These are phyloP conservation scores for Cyclotella kingstonii DNA, from an alignment of 108 stramenopile genomes.

Conservation along the genomic window DNA sequence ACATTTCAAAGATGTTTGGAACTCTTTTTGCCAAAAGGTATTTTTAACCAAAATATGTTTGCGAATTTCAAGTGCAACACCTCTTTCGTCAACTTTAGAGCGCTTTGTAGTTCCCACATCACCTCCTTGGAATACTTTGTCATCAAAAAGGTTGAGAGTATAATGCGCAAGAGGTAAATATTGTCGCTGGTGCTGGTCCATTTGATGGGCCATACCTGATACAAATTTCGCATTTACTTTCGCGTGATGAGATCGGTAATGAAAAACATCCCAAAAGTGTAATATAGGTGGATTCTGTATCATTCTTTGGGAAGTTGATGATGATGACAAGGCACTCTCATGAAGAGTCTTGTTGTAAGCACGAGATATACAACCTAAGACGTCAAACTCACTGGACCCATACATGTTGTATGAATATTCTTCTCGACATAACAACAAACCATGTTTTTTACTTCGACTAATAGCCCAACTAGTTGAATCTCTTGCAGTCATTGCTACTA, in stretches of 20 bases:
- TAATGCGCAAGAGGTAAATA: constrained; percentile 25
- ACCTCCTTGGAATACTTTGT: background rate
- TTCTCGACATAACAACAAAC: constrained; percentile 25
- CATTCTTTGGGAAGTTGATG: background rate
- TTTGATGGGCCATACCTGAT: constrained; percentile 29
- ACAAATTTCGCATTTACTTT: constrained; percentile 9
- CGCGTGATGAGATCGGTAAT: constrained; percentile 26
- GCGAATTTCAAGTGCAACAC: constrained; percentile 18
- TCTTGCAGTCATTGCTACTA: constrained; percentile 35
- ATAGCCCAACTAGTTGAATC: constrained; percentile 29
- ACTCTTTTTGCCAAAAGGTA: background rate
- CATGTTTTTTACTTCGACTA: constrained; percentile 35
- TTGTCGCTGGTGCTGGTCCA: constrained; percentile 30
- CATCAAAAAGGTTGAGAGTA: constrained; percentile 38
- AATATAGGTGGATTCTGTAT: background rate
- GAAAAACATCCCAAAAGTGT: constrained; percentile 42
- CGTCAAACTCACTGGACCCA: constrained; percentile 39
- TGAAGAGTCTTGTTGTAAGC: constrained; percentile 8
- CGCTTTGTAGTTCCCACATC: background rate
- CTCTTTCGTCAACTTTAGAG: constrained; percentile 11
- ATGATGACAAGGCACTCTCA: background rate
- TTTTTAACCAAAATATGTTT: background rate
- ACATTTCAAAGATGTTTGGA: constrained; percentile 20
- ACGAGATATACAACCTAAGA: constrained; percentile 31
- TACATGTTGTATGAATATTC: constrained; percentile 27